phyloP scores from a whole-genome alignment of 2,329 filamentous ascomycete species.

The Berkeleyomyces rouxiae region DNA sequence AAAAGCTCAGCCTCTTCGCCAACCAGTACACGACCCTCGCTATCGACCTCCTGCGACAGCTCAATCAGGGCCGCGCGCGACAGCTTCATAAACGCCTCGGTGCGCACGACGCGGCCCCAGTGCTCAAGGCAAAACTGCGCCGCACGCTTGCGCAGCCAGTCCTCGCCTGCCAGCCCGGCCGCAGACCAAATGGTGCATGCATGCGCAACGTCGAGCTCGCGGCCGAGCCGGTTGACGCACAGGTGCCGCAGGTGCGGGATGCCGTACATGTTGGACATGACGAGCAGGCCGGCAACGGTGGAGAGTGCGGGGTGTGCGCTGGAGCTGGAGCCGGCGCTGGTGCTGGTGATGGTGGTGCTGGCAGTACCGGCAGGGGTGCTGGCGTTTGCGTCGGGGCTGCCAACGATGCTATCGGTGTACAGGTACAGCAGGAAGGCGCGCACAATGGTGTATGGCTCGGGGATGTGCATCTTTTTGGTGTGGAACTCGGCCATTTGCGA shows the following conservation, averaged over 20 bases:
- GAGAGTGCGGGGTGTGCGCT: conserved; percentile 47
- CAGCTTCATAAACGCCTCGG: conserved; percentile 67
- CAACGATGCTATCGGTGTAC: conserved; percentile 81
- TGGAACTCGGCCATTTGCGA: conserved; percentile 97
- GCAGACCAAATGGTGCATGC: conserved; percentile 95
- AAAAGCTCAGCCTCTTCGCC: conserved; percentile 62
- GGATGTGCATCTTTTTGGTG: conserved; percentile 93
- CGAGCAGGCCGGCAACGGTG: conserved; percentile 82
- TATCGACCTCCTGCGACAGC: conserved; percentile 82
- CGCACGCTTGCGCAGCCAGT: conserved; percentile 81
- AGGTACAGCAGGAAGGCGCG: conserved; percentile 91
- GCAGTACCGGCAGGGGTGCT: no score
- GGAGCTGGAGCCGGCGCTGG: neutral
- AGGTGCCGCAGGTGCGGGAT: conserved; percentile 83
- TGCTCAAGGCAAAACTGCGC: conserved; percentile 80
- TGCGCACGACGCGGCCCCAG: conserved; percentile 88
- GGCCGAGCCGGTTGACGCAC: conserved; percentile 76
- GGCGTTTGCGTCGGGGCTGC: conserved; percentile 33
- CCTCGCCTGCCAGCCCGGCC: conserved; percentile 74
- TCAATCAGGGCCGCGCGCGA: conserved; percentile 70
- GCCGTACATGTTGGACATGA: conserved; percentile 97
- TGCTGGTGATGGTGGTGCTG: no score
- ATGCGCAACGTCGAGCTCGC: conserved; percentile 85
- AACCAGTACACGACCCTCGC: conserved; percentile 76
- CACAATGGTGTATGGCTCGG: conserved; percentile 86